phyloP scores from a whole-genome alignment of 2,329 filamentous ascomycete genomes.

The Camillea tinctor region DNA sequence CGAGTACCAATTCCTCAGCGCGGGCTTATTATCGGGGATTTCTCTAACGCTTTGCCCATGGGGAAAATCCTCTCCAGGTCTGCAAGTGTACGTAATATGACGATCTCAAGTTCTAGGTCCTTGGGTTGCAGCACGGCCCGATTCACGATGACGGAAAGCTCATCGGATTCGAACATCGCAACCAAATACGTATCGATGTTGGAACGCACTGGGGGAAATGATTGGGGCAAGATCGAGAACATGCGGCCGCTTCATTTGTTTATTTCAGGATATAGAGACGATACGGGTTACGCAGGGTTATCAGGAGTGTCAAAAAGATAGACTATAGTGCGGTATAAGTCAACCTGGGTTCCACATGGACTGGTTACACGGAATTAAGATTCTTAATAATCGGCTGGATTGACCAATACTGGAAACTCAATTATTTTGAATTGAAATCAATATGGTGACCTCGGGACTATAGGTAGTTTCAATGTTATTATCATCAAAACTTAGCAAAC shows the following conservation, averaged over 20 bases:
- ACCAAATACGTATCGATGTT: not conserved
- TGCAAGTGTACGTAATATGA: not conserved
- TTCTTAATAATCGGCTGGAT: no score
- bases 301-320: no score
- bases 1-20: not conserved
- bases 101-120: not conserved
- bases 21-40: not conserved
- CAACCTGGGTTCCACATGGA: no score
- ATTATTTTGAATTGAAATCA: no score
- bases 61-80: not conserved
- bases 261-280: no score
- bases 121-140: not conserved
- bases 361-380: no score
- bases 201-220: not conserved
- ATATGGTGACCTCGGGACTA: no score
- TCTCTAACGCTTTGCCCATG: not conserved
- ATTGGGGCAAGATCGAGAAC: not conserved
- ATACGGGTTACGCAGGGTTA: no score
- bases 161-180: not conserved
- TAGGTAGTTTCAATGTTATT: no score
- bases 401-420: no score
- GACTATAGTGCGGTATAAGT: no score
- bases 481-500: no score
- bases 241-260: not conserved
- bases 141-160: not conserved